phyloP scores from a whole-genome alignment of 2,329 filamentous ascomycete species.

The Sporothrix mexicana region DNA sequence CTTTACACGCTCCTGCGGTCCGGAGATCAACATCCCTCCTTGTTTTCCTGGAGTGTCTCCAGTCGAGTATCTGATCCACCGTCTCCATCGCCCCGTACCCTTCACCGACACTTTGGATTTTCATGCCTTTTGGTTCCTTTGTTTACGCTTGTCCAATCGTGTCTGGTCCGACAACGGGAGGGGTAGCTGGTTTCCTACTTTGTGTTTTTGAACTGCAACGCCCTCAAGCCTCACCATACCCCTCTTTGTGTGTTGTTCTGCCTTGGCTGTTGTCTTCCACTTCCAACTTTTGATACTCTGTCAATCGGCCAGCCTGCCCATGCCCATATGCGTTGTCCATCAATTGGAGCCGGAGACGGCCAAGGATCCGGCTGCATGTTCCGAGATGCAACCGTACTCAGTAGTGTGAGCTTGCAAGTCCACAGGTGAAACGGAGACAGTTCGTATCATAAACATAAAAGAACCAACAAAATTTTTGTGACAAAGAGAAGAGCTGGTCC shows the following conservation, averaged over 20 bases:
- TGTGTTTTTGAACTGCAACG: no score
- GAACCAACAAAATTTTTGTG: not conserved
- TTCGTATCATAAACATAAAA: not conserved
- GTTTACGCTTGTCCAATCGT: not conserved
- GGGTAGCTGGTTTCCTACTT: not conserved
- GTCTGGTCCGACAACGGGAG: slow-evolving; percentile 4
- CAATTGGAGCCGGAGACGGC: not conserved
- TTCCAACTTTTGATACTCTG: no score
- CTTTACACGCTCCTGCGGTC: not conserved
- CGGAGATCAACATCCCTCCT: slow-evolving; percentile 11
- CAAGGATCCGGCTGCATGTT: not conserved
- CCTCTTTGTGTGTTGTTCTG: not conserved
- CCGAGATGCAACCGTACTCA: not conserved
- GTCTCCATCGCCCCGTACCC: slow-evolving; percentile 13
- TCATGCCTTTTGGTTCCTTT: not conserved
- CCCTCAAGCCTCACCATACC: not conserved
- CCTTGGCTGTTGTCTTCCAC: not conserved
- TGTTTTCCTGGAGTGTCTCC: not conserved
- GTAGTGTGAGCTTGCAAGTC: not conserved
- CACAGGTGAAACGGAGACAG: not conserved
- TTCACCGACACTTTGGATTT: slow-evolving; percentile 25
- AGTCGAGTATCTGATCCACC: no score
- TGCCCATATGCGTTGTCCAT: slow-evolving; percentile 2
- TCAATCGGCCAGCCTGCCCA: no score
- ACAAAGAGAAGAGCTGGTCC: not conserved